phyloP scores from a whole-genome alignment of 2,329 filamentous ascomycete genomes.

The Aspergillus puulaauensis region DNA sequence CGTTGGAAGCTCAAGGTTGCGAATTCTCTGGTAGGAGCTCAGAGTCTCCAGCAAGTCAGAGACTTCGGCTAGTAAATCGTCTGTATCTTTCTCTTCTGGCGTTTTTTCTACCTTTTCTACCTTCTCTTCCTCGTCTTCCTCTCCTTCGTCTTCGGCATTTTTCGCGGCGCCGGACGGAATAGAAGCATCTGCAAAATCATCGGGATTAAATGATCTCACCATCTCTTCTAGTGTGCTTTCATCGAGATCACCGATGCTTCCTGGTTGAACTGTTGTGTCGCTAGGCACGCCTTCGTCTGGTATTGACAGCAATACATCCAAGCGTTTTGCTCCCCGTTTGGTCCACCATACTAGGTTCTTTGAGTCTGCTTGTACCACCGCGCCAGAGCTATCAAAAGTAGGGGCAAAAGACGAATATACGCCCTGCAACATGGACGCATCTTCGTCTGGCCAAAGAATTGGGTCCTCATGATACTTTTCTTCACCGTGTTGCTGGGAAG shows the following conservation, averaged over 20 bases:
- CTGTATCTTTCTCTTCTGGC: constrained; percentile 48
- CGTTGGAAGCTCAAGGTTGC: constrained; percentile 46
- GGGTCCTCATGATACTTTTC: constrained; percentile 28
- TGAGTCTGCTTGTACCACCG: constrained; percentile 42
- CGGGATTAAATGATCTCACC: constrained; percentile 42
- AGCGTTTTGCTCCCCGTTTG: constrained; percentile 39
- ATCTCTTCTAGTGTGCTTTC: constrained; percentile 43
- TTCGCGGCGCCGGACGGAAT: constrained; percentile 19
- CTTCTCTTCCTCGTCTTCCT: not conserved
- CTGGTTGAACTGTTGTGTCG: constrained; percentile 24
- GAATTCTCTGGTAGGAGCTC: constrained; percentile 62
- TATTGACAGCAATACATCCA: constrained; percentile 37
- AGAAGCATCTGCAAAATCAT: constrained; percentile 29
- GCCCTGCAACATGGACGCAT: constrained; percentile 39
- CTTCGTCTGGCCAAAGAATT: constrained; percentile 30
- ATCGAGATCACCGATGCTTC: constrained; percentile 37
- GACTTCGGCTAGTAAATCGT: constrained; percentile 56
- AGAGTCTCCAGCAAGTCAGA: constrained; percentile 62
- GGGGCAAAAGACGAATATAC: constrained; percentile 52
- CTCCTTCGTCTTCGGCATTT: not conserved
- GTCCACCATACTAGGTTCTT: constrained; percentile 49
- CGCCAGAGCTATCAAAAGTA: constrained; percentile 45
- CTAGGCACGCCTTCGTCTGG: constrained; percentile 23
- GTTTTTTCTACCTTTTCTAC: constrained; percentile 33
- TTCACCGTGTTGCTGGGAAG: constrained; percentile 21